Base-by-base conservation (phyloP, 768 basidiomycete genomes). In the Lactarius deliciosus region DNA sequence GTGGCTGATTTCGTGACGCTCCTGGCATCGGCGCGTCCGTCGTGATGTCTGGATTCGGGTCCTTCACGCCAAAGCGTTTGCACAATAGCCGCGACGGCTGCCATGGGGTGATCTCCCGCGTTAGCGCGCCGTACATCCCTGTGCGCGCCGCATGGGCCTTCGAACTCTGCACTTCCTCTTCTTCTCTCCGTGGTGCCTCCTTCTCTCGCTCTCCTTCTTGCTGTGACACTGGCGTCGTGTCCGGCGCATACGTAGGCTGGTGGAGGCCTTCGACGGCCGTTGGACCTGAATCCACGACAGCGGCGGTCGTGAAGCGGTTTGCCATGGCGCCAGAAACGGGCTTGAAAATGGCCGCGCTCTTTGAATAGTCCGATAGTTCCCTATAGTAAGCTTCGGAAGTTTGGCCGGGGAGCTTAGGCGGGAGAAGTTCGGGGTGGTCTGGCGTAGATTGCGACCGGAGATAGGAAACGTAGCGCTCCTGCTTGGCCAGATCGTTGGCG, bases 241-340 rank as follows among this genome's bases (percentile, higher is more conserved):
- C 69, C 2, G 90, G 89, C 45, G 81, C 84, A 70, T 91, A 85
- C 58, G 22, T 53, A 55, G 70, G 70, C 55, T 71, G 70, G 47
- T 71, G 68, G 22, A 94, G 74, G 1, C 92, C 92, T 74, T 88
- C 90, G 36, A 85, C 73, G 15, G 85, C 74, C 63, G 84, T 81
- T 5, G 88, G 84, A 0, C 84, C 89, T 5, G 77, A 74, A 32
- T 93, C 92, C n/a, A 92, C 77, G 16, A 88, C 81, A 0, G 84
- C 83, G 0, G 92, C 92, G 64, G 86, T 90, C 6, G 91, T 94
- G 76, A 98, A 98, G n/a, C 96, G 84, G 25, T 87, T 90, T 0
- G 94, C 94, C 92, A 98, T 98, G 18, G 93, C 92, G 3, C 90
- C 92, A 0, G 87, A 85, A 70, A 96, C 86, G 0, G 97, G 97